Conservation (phyloP, 331 rosid species). For the Telfairia occidentalis region DNA sequence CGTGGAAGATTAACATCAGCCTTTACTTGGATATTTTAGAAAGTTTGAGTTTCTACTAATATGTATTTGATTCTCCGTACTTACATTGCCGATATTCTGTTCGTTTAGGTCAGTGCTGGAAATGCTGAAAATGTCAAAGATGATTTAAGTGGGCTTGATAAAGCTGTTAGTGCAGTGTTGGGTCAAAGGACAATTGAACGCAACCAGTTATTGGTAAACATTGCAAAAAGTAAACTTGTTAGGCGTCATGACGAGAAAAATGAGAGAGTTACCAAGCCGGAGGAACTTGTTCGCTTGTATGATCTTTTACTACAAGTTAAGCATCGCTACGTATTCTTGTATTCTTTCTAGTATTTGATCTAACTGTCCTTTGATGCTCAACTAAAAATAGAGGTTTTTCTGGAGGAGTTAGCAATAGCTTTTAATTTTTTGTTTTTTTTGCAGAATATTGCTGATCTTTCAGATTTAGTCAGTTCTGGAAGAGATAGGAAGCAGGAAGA, state of each 20-base stretch:
- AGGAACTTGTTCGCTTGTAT: conserved; percentile 88
- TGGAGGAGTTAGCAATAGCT: background rate
- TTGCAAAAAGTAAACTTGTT: conserved; percentile 76
- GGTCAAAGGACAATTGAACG: conserved; percentile 93
- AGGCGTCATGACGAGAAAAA: conserved; percentile 76
- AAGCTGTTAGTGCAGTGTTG: conserved; percentile 84
- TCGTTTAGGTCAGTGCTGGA: conserved; percentile 72
- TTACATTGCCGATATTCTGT: conserved; percentile 14
- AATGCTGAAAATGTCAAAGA: conserved; percentile 79
- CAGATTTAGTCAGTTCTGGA: conserved; percentile 84
- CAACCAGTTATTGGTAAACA: conserved; percentile 69
- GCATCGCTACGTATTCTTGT: conserved; percentile 13
- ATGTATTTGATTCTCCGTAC: background rate
- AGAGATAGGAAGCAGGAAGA: conserved; percentile 76
- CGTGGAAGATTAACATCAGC: conserved; percentile 20
- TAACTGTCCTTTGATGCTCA: conserved; percentile 12
- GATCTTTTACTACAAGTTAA: conserved; percentile 82
- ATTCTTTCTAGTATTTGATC: conserved; percentile 11
- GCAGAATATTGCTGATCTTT: conserved; percentile 92
- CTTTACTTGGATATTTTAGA: background rate
- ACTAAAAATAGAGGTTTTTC: conserved; percentile 2
- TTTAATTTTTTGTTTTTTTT: conserved; percentile 7
- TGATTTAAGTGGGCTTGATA: conserved; percentile 90
- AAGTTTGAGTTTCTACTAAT: background rate
- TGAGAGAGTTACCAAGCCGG: conserved; percentile 90